phyloP scores from a whole-genome alignment of 441 rosid species.

The Pelargonium citronellum region DNA sequence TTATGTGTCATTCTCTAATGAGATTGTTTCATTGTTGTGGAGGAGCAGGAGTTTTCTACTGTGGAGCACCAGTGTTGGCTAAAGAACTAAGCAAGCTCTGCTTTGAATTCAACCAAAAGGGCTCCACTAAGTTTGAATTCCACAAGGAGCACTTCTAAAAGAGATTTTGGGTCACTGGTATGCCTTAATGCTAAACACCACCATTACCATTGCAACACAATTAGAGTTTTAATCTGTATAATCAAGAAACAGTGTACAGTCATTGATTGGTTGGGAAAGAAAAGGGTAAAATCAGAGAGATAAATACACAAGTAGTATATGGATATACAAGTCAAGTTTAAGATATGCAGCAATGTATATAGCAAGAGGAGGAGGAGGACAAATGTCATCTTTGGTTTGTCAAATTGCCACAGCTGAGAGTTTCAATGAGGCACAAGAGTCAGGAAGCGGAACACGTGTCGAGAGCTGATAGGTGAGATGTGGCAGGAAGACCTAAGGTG shows the following conservation, averaged over 20 bases:
- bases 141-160: constrained; percentile 26
- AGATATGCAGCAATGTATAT: not conserved
- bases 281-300: not conserved
- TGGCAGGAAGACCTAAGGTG: not conserved
- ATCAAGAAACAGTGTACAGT: not conserved
- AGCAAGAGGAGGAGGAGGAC: not conserved
- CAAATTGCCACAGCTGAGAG: not conserved
- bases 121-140: constrained; percentile 24
- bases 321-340: not conserved
- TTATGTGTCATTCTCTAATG: not conserved
- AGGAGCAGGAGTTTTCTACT: constrained; percentile 26
- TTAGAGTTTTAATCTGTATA: not conserved
- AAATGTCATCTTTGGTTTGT: not conserved
- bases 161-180: not conserved
- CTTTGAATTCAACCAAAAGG: constrained; percentile 23
- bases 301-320: not conserved
- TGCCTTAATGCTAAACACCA: not conserved
- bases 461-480: too few species aligned
- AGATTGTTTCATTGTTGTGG: not conserved
- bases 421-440: not conserved
- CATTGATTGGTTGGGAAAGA: not conserved
- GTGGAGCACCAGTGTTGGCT: constrained; percentile 16
- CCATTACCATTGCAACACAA: not conserved
- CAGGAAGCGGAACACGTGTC: too few species aligned
- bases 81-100: constrained; percentile 21